Base-by-base conservation (phyloP, 1,284 basidiomycete genomes). In the Ceratobasidium sp. region DNA sequence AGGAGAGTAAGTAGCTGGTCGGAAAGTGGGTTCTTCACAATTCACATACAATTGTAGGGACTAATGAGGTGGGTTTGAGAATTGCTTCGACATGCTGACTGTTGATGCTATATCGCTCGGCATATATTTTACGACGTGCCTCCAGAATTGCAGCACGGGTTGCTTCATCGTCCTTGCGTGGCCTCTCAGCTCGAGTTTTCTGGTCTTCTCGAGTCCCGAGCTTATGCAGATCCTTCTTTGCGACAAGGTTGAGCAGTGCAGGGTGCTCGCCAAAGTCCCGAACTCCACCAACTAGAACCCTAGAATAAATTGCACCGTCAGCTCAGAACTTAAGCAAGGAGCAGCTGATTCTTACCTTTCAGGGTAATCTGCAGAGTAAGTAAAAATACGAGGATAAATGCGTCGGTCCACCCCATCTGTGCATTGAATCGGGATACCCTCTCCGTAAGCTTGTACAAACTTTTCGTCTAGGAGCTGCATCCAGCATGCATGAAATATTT, bases 281-380 rank as follows among this genome's bases (percentile, higher is more conserved):
- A 7, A 85, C 81, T 0, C 79, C 80, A 0, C 81, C 81, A 7
- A 84, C 66, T 19, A 83, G 75, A 9, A 82, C 78, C 74, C 82
- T 84, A 61, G 46, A 56, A 39, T 48, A 48, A 2, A 16, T 37
- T 13, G 14, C 16, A 7, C 24, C 37, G 9, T 22, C 24, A 19
- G 11, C 59, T 41, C 11, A 61, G 22, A 22, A 37, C 19, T 51
- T 51, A n/a, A 62, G 29, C 22, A 11, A 29, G n/a, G 6, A 24
- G 16, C 2, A 62, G 31, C 7, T 34, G 5, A 72, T 16, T 64
- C 78, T 62, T 76, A 82, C 81, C 82, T 82, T 75, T 83, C 80
- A 0, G 80, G 80, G 74, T 83, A 82, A 66, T 82, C 79, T 0
- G 79, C 79, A 0, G 78, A 78, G 58, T 81, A 81, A 0, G 77